Base-by-base conservation (phyloP, 441 rosid genomes). In the Pelargonium myrrhifolium region DNA sequence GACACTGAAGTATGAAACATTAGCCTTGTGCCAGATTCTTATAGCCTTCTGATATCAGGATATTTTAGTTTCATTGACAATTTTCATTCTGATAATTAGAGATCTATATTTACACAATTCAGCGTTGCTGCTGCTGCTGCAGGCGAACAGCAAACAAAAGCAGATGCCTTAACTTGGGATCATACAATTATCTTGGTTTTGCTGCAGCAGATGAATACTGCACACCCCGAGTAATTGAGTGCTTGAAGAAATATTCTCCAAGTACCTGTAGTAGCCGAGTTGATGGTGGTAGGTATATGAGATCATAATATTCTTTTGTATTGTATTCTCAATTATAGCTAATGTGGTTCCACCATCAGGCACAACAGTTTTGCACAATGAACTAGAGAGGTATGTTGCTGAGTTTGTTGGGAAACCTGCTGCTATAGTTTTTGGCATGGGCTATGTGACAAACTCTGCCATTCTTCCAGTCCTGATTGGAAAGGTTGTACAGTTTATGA, bases 151-250 rank as follows among this genome's bases (percentile, higher is more conserved):
- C 83, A 10, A 89, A 92, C 5, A 58, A 70, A 62, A 86, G 31
- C 45, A 87, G 78, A 72, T 92, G 98, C 60, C 90, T 92, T 28
- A 92, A 92, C 75, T 82, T 92, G 90, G 98, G 93, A 31, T 87
- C 95, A 0, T 89, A 89, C 79, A 92, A 92, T 68, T 92, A 92
- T 78, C 95, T 92, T 65, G 96, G 96, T 8, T 92, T 89, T 76
- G 92, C 92, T 59, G 87, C 95, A n/a, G 79, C 88, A 3, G 96
- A 92, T 85, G 96, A 92, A 65, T 92, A 89, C 69, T 89, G 96
- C 74, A 92, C 93, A 0, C 96, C 98, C 14, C 87, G 96, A 65
- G 98, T 67, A 4, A 89, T 92, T 37, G 88, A 85, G 69, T 75
- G 91, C 1, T 78, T 92, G 74, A 88, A 81, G 78, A 84, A 61